These are phyloP conservation scores for Agrocybe praecox DNA, from an alignment of 768 basidiomycete species.

Conservation along the genomic window DNA sequence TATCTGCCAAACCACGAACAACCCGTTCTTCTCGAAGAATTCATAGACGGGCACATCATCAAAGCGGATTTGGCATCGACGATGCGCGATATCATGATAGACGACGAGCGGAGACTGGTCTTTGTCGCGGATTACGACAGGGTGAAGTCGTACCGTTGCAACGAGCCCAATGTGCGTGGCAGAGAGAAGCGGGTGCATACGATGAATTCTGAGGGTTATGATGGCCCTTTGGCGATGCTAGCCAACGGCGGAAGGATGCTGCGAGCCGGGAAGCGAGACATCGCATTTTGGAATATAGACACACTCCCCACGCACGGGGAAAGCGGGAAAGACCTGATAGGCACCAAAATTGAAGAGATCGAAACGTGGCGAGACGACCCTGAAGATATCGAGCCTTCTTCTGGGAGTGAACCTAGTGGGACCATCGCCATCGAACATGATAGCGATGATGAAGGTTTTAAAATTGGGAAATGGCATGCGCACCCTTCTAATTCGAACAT, in stretches of 20 bases:
- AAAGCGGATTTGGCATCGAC: slow-evolving; percentile 22
- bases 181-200: slow-evolving; percentile 28
- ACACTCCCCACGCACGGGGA: slow-evolving; percentile 29
- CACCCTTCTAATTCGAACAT: slow-evolving; percentile 21
- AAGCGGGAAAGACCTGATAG: slow-evolving; percentile 22
- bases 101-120: slow-evolving; percentile 36
- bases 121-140: slow-evolving; percentile 35
- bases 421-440: slow-evolving; percentile 9
- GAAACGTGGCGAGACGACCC: slow-evolving; percentile 21
- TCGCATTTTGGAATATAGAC: slow-evolving; percentile 38
- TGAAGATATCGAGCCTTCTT: slow-evolving; percentile 30
- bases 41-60: slow-evolving; percentile 17
- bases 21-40: slow-evolving; percentile 19
- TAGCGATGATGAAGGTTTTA: slow-evolving; percentile 8
- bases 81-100: slow-evolving; percentile 12
- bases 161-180: neutral
- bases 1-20: slow-evolving; percentile 12
- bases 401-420: slow-evolving; percentile 20
- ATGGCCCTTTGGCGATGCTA: slow-evolving; percentile 34
- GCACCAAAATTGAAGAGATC: slow-evolving; percentile 16
- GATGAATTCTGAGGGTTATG: slow-evolving; percentile 19
- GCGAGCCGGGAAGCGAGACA: slow-evolving; percentile 33
- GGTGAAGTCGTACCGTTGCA: slow-evolving; percentile 41
- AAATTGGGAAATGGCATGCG: slow-evolving; percentile 21
- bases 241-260: slow-evolving; percentile 24